These are phyloP conservation scores for Penicillium crustosum DNA, from an alignment of 2,329 filamentous ascomycete genomes.

Conservation along the genomic window DNA sequence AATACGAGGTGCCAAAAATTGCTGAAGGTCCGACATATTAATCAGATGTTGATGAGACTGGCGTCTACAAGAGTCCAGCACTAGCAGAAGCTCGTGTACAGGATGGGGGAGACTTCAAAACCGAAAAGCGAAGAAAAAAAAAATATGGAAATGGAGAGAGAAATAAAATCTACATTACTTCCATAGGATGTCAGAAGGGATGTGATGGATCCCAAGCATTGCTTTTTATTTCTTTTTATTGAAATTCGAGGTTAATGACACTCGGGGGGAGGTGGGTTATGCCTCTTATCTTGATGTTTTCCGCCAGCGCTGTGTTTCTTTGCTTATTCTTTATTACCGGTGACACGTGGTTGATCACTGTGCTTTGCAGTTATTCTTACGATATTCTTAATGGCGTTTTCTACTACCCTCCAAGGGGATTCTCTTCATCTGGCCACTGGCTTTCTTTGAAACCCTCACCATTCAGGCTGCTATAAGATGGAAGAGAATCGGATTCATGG, in stretches of 20 bases:
- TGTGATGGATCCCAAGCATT: too few relatives aligned
- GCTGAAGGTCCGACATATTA: background rate
- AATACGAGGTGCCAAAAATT: background rate
- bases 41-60: background rate
- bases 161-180: background rate
- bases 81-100: background rate
- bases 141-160: background rate
- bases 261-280: background rate
- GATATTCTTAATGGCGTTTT: background rate
- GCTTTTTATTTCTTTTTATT: background rate
- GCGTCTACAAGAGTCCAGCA: background rate
- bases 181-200: background rate
- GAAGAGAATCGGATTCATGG: background rate
- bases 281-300: background rate
- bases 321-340: background rate
- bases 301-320: background rate
- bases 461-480: background rate
- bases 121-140: background rate
- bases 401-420: background rate
- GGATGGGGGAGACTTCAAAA: background rate
- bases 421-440: background rate
- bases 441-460: background rate
- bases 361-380: background rate
- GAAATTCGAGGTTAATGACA: background rate
- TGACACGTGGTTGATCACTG: background rate